These are phyloP conservation scores for carrot (Daucus carota) DNA, from an alignment of 129 eudicot genomes.

Conservation along the genomic window DH1_v3.0 NC_030389.2:1965001-1965500, in stretches of 20 bases:
- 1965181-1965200: conserved; percentile 5
- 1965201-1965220: conserved; percentile 28
- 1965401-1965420: conserved; percentile 64
- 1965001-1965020: neutral
- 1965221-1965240: conserved; percentile 29
- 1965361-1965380: conserved; percentile 30
- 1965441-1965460: conserved; percentile 36
- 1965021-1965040: neutral
- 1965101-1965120: conserved; percentile 46
- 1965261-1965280: conserved; percentile 79
- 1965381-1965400: conserved; percentile 44
- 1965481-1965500: conserved; percentile 89
- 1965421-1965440: conserved; percentile 67
- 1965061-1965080: conserved; percentile 71
- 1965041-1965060: neutral
- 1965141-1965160: conserved; percentile 8
- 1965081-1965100: conserved; percentile 76
- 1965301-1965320: conserved; percentile 38
- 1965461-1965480: conserved; percentile 57
- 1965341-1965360: conserved; percentile 89
- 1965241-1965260: conserved; percentile 70
- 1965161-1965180: conserved; percentile 19
- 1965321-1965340: conserved; percentile 86
- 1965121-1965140: conserved; percentile 23
- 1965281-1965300: conserved; percentile 38